These are phyloP conservation scores for Yamadazyma sp. DNA, from an alignment of 1,139 yeast genomes.

Conservation along the genomic window DNA sequence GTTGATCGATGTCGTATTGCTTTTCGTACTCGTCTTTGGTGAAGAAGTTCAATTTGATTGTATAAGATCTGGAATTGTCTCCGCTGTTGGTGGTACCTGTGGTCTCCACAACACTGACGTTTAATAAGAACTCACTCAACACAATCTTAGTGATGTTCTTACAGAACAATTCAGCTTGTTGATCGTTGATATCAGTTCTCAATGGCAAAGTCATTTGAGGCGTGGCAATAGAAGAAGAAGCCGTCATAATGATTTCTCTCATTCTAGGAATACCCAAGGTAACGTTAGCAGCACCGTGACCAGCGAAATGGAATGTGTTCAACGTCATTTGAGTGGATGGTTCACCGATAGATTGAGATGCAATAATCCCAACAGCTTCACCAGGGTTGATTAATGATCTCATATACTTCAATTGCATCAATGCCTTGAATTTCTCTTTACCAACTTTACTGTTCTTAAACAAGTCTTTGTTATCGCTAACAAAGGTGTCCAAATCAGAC, in stretches of 20 bases:
- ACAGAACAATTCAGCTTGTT: constrained; percentile 89
- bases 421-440: constrained; percentile 88
- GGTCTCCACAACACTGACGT: constrained; percentile 84
- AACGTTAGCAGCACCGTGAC: constrained; percentile 99
- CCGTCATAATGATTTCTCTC: constrained; percentile 99
- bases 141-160: constrained; percentile 83
- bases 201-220: constrained; percentile 98
- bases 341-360: constrained; percentile 98
- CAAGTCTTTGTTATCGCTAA: constrained; percentile 51
- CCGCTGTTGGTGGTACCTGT: constrained; percentile 59
- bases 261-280: constrained; percentile 99
- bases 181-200: constrained; percentile 73
- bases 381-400: constrained; percentile 94
- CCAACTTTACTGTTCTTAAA: constrained; percentile 62
- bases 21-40: constrained; percentile 73
- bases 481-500: constrained; percentile 70
- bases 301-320: constrained; percentile 99
- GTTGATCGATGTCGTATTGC: constrained; percentile 85
- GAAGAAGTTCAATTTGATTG: constrained; percentile 73
- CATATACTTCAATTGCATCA: constrained; percentile 98
- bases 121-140: constrained; percentile 85
- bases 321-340: constrained; percentile 99
- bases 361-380: constrained; percentile 97
- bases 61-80: constrained; percentile 68
- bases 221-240: constrained; percentile 90